phyloP scores from a whole-genome alignment of 192 early-diverging fungal species.

The Backusella luteola region DNA sequence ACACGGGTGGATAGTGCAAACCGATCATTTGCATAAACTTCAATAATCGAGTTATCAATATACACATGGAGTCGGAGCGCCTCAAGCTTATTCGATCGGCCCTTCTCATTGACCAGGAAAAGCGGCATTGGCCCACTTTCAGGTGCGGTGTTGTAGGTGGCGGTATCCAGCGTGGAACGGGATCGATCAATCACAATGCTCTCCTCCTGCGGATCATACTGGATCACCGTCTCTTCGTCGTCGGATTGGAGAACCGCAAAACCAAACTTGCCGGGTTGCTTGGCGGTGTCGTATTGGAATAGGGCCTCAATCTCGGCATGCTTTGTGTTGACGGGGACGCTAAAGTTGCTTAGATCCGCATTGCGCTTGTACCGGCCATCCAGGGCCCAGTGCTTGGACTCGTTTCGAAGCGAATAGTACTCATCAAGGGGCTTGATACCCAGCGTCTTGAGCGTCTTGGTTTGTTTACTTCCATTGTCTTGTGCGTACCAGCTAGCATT shows the following conservation, averaged over 20 bases:
- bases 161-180: not conserved
- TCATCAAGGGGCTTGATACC: conserved; percentile 7
- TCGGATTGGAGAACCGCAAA: not conserved
- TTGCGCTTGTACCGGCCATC: not conserved
- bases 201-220: not conserved
- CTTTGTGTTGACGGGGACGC: not conserved
- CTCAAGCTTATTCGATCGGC: not conserved
- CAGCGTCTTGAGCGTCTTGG: not conserved
- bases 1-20: conserved; percentile 15
- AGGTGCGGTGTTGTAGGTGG: not conserved
- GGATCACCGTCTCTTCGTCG: not conserved
- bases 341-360: not conserved
- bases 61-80: conserved; percentile 7
- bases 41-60: conserved; percentile 18
- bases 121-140: conserved; percentile 11
- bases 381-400: not conserved
- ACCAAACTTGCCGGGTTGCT: not conserved
- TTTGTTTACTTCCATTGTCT: not conserved
- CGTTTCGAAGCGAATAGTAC: not conserved
- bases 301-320: not conserved
- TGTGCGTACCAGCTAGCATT: not conserved
- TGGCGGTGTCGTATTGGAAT: not conserved
- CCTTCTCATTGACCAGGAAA: not conserved
- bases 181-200: conserved; percentile 5
- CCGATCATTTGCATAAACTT: conserved; percentile 26